A percentile compares a stretch with the other conserved stretches of the same genome.
These are phyloP conservation scores for Tremellales sp. DNA, from an alignment of 1,284 basidiomycete species.

Conservation along the genomic window DNA sequence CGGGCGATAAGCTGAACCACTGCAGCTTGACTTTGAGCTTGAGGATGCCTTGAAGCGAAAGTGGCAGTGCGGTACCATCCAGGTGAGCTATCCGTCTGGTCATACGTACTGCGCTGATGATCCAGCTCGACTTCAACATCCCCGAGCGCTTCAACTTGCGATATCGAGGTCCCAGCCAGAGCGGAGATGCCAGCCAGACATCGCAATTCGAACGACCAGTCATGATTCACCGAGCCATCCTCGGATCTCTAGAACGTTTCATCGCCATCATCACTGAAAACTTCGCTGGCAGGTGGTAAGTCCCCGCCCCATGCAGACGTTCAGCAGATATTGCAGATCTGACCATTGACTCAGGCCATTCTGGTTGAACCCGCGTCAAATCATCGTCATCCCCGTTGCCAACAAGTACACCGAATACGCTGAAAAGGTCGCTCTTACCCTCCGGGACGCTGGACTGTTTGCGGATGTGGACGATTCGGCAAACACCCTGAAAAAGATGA, in stretches of 20 bases:
- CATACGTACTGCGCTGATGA: not conserved
- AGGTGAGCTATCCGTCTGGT: constrained; percentile 23
- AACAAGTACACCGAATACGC: constrained; percentile 83
- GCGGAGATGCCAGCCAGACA: constrained; percentile 52
- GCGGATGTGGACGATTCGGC: constrained; percentile 89
- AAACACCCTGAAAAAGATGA: constrained; percentile 95
- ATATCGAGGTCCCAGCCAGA: constrained; percentile 64
- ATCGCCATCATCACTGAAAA: constrained; percentile 97
- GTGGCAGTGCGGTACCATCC: constrained; percentile 97
- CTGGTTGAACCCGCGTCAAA: constrained; percentile 94
- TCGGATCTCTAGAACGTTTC: constrained; percentile 93
- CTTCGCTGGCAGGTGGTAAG: constrained; percentile 92
- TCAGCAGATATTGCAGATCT: not conserved
- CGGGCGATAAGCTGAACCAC: constrained; percentile 3
- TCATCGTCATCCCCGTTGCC: constrained; percentile 91
- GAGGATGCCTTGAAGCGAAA: constrained; percentile 86
- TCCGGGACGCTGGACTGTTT: constrained; percentile 71
- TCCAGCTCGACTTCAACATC: constrained; percentile 97
- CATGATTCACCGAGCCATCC: constrained; percentile 96
- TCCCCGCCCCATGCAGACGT: constrained; percentile 4
- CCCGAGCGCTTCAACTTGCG: constrained; percentile 96
- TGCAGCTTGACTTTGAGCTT: constrained; percentile 88
- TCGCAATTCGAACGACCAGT: constrained; percentile 70
- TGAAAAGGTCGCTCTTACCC: constrained; percentile 64
- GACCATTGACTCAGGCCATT: constrained; percentile 67